phyloP scores from a whole-genome alignment of 345 rosid species.

The Reutealis trisperma region DNA sequence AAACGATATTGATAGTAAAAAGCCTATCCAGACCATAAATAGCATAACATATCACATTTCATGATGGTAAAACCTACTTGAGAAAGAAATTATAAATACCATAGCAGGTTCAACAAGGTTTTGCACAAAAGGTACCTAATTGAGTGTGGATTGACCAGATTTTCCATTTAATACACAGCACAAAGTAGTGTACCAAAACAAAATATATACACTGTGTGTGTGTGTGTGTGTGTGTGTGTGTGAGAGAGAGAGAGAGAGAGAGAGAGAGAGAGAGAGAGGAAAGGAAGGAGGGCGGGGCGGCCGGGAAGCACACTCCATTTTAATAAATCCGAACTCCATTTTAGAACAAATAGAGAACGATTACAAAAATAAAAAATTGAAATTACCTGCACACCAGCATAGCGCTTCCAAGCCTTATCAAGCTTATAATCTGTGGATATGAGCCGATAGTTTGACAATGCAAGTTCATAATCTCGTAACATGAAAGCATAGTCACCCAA shows the following conservation, averaged over 20 bases:
- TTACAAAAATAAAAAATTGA: slow-evolving; percentile 13
- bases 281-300: too few relatives aligned
- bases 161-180: not conserved
- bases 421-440: slow-evolving; percentile 96
- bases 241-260: not conserved
- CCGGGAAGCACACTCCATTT: too few relatives aligned
- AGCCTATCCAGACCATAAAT: not conserved
- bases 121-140: not conserved
- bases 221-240: not conserved
- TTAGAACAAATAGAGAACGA: not conserved
- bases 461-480: slow-evolving; percentile 96
- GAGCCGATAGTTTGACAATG: slow-evolving; percentile 88
- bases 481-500: slow-evolving; percentile 97
- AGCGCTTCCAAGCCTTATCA: slow-evolving; percentile 97
- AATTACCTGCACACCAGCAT: slow-evolving; percentile 97
- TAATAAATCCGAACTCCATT: too few relatives aligned
- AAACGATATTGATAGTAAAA: not conserved
- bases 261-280: too few relatives aligned
- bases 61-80: not conserved
- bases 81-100: not conserved
- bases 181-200: not conserved
- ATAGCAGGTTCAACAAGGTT: not conserved
- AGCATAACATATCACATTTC: not conserved
- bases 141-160: not conserved
- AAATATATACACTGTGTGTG: not conserved